Percentiles rank a stretch among this genome's conserved stretches.
Evolutionary conservation across 2,329 filamentous ascomycete species (phyloP).

Genomic region (Diplodia intermedia): DNA sequence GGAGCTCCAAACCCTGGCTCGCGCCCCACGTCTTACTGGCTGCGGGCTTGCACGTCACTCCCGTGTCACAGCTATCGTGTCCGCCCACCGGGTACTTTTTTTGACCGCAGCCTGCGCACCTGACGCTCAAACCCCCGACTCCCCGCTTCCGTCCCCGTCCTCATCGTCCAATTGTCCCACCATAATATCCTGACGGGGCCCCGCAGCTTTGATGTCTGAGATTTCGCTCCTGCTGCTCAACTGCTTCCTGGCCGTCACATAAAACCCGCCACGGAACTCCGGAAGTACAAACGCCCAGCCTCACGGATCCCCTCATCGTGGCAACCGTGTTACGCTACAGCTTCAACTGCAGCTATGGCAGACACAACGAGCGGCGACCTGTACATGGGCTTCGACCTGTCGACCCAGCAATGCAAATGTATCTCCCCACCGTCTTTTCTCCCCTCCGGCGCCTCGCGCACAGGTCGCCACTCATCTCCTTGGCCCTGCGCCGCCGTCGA

Average conservation of each 20-base stretch:
- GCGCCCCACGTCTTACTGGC: conserved; percentile 14
- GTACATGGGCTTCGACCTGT: conserved; percentile 94
- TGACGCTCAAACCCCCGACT: neutral
- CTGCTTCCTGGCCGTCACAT: conserved; percentile 27
- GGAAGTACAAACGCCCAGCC: neutral
- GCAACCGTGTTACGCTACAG: neutral
- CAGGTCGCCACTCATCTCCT: neutral
- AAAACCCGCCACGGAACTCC: neutral
- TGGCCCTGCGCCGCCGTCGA: neutral
- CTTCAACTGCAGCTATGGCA: conserved; percentile 13
- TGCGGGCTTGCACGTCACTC: conserved; percentile 19
- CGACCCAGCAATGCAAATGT: conserved; percentile 96
- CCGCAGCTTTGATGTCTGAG: conserved; percentile 26
- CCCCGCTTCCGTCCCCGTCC: conserved; percentile 11
- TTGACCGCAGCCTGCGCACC: conserved; percentile 9
- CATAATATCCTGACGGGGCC: conserved; percentile 9
- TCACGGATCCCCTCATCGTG: neutral
- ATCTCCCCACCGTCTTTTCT: conserved; percentile 38
- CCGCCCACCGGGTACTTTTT: conserved; percentile 23
- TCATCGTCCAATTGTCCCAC: conserved; percentile 18
- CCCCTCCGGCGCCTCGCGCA: neutral
- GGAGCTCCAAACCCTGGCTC: conserved; percentile 4
- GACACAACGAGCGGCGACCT: conserved; percentile 53
- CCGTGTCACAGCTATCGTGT: conserved; percentile 4
- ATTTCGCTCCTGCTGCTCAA: conserved; percentile 7